phyloP scores from a whole-genome alignment of 345 rosid genomes.

The Streptanthus diversifolius region DNA sequence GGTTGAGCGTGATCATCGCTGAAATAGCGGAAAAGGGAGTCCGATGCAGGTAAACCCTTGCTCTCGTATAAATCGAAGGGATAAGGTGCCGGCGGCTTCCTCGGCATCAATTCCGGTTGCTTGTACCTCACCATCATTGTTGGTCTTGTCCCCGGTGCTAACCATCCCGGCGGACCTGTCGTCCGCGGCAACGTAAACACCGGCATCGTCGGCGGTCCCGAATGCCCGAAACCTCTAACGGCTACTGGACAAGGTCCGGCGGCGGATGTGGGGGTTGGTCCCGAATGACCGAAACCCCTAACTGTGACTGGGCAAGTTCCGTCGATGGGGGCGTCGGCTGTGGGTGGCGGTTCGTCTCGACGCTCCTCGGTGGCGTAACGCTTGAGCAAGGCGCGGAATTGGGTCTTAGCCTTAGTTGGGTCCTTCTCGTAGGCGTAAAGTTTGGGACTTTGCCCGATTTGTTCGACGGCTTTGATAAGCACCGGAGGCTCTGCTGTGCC shows the following conservation, averaged over 20 bases:
- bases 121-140: not conserved
- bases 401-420: slow-evolving; percentile 17
- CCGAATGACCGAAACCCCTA: slow-evolving; percentile 4
- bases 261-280: too few relatives aligned
- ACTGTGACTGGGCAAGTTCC: not conserved
- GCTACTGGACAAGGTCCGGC: not conserved
- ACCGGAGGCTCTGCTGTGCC: slow-evolving; percentile 3
- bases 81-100: slow-evolving; percentile 15
- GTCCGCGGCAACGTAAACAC: not conserved
- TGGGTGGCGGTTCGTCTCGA: not conserved
- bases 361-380: slow-evolving; percentile 1
- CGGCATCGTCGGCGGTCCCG: slow-evolving; percentile 1
- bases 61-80: slow-evolving; percentile 13
- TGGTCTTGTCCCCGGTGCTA: not conserved
- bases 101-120: not conserved
- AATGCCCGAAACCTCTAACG: slow-evolving; percentile 5
- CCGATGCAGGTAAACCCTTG: not conserved
- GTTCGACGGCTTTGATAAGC: slow-evolving; percentile 5
- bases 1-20: slow-evolving; percentile 22
- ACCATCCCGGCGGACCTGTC: slow-evolving; percentile 19
- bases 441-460: slow-evolving; percentile 8
- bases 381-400: slow-evolving; percentile 5
- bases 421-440: slow-evolving; percentile 28
- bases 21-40: not conserved
- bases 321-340: not conserved